phyloP scores from a whole-genome alignment of 2,329 filamentous ascomycete genomes.

The Hymenoscyphus infarciens region DNA sequence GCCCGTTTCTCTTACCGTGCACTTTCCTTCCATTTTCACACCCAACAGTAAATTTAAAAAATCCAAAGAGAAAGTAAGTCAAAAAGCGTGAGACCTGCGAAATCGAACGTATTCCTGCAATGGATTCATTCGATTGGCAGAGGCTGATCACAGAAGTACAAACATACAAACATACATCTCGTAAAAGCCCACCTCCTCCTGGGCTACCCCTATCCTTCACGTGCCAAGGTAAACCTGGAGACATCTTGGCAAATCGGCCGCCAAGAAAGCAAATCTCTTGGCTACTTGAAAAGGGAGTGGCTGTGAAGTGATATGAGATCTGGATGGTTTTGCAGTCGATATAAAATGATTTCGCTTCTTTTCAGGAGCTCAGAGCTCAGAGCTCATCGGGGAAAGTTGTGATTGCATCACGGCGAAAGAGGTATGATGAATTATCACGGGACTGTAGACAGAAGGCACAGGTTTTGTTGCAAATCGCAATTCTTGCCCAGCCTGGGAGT shows the following conservation, averaged over 20 bases:
- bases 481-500: background rate
- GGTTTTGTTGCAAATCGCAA: background rate
- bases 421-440: background rate
- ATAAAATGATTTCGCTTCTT: background rate
- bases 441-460: background rate
- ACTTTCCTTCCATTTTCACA: no score
- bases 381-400: background rate
- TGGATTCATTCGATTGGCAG: no score
- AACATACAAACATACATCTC: no score
- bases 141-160: no score
- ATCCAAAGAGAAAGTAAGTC: no score
- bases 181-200: no score
- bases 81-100: no score
- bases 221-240: background rate
- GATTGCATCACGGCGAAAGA: background rate
- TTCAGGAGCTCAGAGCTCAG: background rate
- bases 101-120: no score
- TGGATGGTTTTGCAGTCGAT: background rate
- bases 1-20: no score
- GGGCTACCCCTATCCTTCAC: conserved; percentile 2
- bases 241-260: background rate
- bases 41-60: no score
- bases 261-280: background rate
- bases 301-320: background rate
- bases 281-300: conserved; percentile 3